These are phyloP conservation scores for Amauroascus niger DNA, from an alignment of 2,329 filamentous ascomycete species.

Conservation along the genomic window DNA sequence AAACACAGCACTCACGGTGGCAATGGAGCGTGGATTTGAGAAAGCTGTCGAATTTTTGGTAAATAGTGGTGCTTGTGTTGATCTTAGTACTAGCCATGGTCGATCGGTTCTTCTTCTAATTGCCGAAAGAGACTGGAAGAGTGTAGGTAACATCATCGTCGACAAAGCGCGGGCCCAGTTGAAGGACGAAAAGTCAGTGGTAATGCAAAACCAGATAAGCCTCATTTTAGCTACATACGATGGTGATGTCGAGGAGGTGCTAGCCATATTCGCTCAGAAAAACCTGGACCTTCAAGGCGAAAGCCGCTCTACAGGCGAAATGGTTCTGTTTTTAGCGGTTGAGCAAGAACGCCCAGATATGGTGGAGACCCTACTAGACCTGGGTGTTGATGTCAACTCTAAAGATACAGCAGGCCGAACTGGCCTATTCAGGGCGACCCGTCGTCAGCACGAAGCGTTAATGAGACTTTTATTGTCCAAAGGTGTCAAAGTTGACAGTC, in stretches of 20 bases:
- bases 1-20: background rate
- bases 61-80: background rate
- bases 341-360: background rate
- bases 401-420: background rate
- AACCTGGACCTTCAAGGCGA: background rate
- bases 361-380: conserved; percentile 12
- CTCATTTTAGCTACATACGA: background rate
- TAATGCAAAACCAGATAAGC: background rate
- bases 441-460: conserved; percentile 16
- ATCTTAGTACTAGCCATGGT: background rate
- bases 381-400: conserved; percentile 3
- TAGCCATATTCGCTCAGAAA: no score
- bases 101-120: background rate
- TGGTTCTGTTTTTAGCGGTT: background rate
- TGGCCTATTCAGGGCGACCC: conserved; percentile 7
- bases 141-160: background rate
- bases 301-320: background rate
- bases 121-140: background rate
- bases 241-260: background rate
- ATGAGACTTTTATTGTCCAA: conserved; percentile 16
- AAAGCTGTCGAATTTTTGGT: background rate
- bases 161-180: background rate
- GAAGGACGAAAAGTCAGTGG: background rate
- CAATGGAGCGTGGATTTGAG: background rate
- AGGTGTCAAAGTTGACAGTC: background rate